Percentiles rank a stretch among this genome's conserved stretches.
Conservation (phyloP, 345 rosid species). For the Viola odorata region DNA sequence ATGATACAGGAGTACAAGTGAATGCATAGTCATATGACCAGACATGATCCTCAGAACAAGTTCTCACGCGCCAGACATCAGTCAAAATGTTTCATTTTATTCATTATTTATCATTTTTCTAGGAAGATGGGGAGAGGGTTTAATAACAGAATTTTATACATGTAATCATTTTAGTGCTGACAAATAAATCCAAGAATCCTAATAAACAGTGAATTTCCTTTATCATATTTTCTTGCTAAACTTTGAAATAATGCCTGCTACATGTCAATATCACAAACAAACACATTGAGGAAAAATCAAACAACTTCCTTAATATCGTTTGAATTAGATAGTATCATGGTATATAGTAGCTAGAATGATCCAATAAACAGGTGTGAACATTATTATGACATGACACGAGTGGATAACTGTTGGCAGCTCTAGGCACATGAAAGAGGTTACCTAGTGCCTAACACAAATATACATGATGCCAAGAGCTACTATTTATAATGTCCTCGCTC, state of each 20-base stretch:
- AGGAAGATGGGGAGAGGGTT: conserved; percentile 1
- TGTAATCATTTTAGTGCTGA: conserved; percentile 20
- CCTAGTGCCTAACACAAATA: no score
- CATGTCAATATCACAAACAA: conserved; percentile 11
- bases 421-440: no score
- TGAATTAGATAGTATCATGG: no score
- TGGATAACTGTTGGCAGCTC: no score
- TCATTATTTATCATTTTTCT: background rate
- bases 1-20: conserved; percentile 59
- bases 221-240: background rate
- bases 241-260: conserved; percentile 4
- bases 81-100: background rate
- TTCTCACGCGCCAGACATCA: background rate
- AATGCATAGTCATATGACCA: conserved; percentile 8
- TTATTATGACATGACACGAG: no score
- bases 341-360: no score
- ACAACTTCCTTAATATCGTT: no score
- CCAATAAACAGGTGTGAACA: no score
- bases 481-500: no score
- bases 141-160: conserved; percentile 9
- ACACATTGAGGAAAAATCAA: background rate
- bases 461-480: no score
- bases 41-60: conserved; percentile 1
- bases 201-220: background rate
- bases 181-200: conserved; percentile 1